Evolutionary conservation across 176 grass and related monocot genomes (phyloP).

Genomic region (Oryza rufipogon): DNA sequence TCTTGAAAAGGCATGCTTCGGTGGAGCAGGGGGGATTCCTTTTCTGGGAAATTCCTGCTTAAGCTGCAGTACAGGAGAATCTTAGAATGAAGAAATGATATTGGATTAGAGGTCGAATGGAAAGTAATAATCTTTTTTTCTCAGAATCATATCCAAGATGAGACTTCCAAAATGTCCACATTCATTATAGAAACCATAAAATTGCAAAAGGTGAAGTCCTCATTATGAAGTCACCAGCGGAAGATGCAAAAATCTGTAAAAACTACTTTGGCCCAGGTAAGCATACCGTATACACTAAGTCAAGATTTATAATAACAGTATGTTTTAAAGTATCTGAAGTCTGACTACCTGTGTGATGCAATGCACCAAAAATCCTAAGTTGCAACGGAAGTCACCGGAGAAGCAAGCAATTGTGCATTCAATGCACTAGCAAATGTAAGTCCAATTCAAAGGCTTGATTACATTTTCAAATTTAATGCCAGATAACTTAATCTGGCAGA

Average conservation of each 20-base stretch:
- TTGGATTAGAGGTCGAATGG: neutral
- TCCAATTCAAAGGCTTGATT: neutral
- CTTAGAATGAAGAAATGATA: conserved; percentile 28
- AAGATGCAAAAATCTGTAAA: neutral
- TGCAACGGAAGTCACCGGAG: neutral
- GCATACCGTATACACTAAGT: neutral
- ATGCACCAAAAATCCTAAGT: neutral
- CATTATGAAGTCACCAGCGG: neutral
- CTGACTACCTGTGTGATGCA: neutral
- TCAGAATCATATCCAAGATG: conserved; percentile 19
- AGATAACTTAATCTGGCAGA: neutral
- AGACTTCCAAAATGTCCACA: neutral
- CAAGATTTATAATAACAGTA: neutral
- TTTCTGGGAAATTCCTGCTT: conserved; percentile 79
- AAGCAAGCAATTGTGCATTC: neutral
- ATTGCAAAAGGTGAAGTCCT: neutral
- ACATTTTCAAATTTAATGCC: neutral
- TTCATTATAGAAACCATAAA: conserved; percentile 28
- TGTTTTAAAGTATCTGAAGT: neutral
- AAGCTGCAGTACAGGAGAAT: conserved; percentile 57
- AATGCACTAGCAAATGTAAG: neutral
- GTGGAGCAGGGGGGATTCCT: conserved; percentile 69
- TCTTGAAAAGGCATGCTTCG: conserved; percentile 86
- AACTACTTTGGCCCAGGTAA: neutral
- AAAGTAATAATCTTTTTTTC: neutral